phyloP scores from a whole-genome alignment of 192 early-diverging fungal species.

The Podila epigama region DNA sequence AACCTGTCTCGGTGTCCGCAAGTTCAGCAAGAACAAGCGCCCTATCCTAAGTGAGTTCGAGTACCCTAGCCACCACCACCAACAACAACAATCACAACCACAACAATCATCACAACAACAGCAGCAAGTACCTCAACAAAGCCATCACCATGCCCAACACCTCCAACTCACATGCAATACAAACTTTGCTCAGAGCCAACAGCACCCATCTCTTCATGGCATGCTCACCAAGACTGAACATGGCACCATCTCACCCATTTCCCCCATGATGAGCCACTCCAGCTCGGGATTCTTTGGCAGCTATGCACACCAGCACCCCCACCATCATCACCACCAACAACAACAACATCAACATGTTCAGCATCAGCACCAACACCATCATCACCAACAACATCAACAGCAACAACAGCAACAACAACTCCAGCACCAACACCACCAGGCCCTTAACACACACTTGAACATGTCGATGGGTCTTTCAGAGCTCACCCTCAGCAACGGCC shows the following conservation, averaged over 20 bases:
- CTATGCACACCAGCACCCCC: slow-evolving; percentile 13
- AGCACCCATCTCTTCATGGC: neutral
- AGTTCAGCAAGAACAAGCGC: slow-evolving; percentile 49
- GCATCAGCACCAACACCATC: neutral
- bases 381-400: slow-evolving; percentile 9
- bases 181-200: slow-evolving; percentile 2
- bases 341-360: neutral
- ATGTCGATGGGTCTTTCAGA: slow-evolving; percentile 38
- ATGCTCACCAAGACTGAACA: slow-evolving; percentile 25
- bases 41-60: slow-evolving; percentile 43
- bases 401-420: slow-evolving; percentile 23
- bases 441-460: slow-evolving; percentile 26
- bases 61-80: slow-evolving; percentile 30
- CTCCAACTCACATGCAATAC: slow-evolving; percentile 41
- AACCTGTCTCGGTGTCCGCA: slow-evolving; percentile 46
- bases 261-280: slow-evolving; percentile 29
- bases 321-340: too few relatives aligned
- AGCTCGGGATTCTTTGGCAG: slow-evolving; percentile 27
- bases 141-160: slow-evolving; percentile 18
- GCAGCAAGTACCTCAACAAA: slow-evolving; percentile 10
- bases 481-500: slow-evolving; percentile 17
- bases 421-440: slow-evolving; percentile 22
- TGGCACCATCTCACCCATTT: slow-evolving; percentile 39
- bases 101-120: slow-evolving; percentile 10
- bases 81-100: slow-evolving; percentile 18